Evolutionary conservation across 805 yeast species (phyloP).

Genomic region (Middelhovenomyces tepae): DNA sequence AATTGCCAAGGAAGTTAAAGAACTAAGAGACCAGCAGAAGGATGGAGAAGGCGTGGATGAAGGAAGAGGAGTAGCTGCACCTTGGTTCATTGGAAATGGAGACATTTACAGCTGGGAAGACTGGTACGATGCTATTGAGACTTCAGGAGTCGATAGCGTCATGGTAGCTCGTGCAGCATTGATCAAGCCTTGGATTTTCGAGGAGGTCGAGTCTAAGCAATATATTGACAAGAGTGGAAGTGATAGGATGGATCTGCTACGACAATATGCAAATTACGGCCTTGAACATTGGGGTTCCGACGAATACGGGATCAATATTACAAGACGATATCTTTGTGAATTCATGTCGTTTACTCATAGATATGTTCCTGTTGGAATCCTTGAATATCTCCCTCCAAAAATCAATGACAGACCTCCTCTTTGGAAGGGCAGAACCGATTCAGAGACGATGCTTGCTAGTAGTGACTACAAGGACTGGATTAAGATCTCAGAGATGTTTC

Average conservation of each 20-base stretch:
- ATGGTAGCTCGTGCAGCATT: constrained; percentile 98
- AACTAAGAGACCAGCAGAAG: constrained; percentile 38
- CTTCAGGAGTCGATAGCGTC: constrained; percentile 75
- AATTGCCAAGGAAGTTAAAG: constrained; percentile 61
- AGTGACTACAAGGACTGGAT: constrained; percentile 90
- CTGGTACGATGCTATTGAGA: constrained; percentile 65
- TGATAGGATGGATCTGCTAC: constrained; percentile 73
- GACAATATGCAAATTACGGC: constrained; percentile 66
- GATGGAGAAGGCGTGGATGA: constrained; percentile 56
- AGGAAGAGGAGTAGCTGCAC: constrained; percentile 33
- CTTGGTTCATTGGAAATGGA: constrained; percentile 90
- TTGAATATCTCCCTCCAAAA: constrained; percentile 81
- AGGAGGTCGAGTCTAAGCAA: constrained; percentile 85
- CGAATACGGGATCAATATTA: constrained; percentile 80
- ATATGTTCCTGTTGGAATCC: constrained; percentile 87
- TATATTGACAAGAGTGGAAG: constrained; percentile 83
- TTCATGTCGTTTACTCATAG: constrained; percentile 90
- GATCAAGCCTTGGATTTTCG: constrained; percentile 98
- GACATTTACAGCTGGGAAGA: constrained; percentile 82
- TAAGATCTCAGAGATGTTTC: constrained; percentile 87
- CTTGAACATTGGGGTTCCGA: constrained; percentile 98
- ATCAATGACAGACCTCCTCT: constrained; percentile 89
- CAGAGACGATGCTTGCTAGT: constrained; percentile 83
- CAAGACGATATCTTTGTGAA: constrained; percentile 89
- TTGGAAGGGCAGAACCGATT: constrained; percentile 87